A percentile compares a stretch with the other conserved stretches of the same genome.
These are phyloP conservation scores for Annulohypoxylon bovei DNA, from an alignment of 495 filamentous ascomycete species.

Conservation along the genomic window DNA sequence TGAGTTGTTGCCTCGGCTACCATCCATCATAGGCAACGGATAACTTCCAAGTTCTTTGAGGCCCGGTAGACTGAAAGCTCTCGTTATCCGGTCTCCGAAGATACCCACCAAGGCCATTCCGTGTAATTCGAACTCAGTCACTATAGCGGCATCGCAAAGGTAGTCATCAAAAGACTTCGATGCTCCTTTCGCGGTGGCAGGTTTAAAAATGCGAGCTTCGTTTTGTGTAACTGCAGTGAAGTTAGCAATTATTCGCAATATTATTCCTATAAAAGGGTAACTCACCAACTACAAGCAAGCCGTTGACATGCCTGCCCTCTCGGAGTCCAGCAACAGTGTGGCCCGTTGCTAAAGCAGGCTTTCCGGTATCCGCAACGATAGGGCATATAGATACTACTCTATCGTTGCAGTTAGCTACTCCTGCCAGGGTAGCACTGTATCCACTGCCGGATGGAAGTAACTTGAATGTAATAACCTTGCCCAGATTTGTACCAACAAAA, in stretches of 20 bases:
- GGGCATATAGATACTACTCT: slow-evolving; percentile 79
- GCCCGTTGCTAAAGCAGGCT: slow-evolving; percentile 77
- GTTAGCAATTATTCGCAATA: slow-evolving; percentile 8
- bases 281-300: slow-evolving; percentile 68
- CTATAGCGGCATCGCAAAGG: slow-evolving; percentile 78
- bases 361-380: slow-evolving; percentile 79
- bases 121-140: slow-evolving; percentile 75
- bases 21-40: slow-evolving; percentile 73
- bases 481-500: slow-evolving; percentile 88
- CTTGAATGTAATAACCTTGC: slow-evolving; percentile 88
- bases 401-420: slow-evolving; percentile 72
- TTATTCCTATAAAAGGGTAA: not conserved
- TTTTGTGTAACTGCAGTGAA: slow-evolving; percentile 68
- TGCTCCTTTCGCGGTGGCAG: slow-evolving; percentile 83
- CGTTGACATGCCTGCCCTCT: slow-evolving; percentile 74
- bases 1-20: slow-evolving; percentile 71
- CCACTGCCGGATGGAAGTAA: slow-evolving; percentile 76
- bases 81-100: slow-evolving; percentile 79
- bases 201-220: slow-evolving; percentile 85
- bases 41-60: slow-evolving; percentile 84
- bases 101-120: slow-evolving; percentile 83
- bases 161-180: slow-evolving; percentile 86
- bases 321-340: slow-evolving; percentile 74
- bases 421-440: slow-evolving; percentile 78
- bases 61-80: slow-evolving; percentile 84